Conservation (phyloP, 1,284 basidiomycete genomes). For the Abortiporus biennis region DNA sequence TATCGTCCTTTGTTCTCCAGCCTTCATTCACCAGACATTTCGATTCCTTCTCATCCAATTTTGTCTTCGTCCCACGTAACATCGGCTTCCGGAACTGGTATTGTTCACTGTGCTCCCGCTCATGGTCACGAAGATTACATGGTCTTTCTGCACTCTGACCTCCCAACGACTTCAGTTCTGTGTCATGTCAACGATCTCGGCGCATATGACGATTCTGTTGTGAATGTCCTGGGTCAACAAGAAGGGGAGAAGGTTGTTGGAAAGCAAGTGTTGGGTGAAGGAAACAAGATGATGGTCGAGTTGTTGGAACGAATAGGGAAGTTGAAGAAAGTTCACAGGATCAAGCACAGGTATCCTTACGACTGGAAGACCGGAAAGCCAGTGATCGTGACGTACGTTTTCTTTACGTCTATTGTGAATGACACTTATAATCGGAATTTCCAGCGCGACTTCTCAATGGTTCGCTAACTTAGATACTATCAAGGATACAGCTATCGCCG, state of each 20-base stretch:
- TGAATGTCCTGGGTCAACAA: slow-evolving; percentile 44
- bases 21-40: slow-evolving; percentile 10
- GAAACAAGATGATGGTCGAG: slow-evolving; percentile 61
- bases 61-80: slow-evolving; percentile 73
- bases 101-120: slow-evolving; percentile 94
- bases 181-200: slow-evolving; percentile 88
- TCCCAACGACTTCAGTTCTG: slow-evolving; percentile 35
- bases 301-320: slow-evolving; percentile 56
- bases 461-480: slow-evolving; percentile 89
- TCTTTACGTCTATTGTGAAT: not conserved
- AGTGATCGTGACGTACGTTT: slow-evolving; percentile 77
- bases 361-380: slow-evolving; percentile 97
- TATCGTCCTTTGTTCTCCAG: slow-evolving; percentile 69
- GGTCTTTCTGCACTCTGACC: slow-evolving; percentile 50
- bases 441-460: slow-evolving; percentile 96
- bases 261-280: slow-evolving; percentile 68
- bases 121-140: slow-evolving; percentile 94
- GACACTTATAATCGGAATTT: not conserved
- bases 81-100: slow-evolving; percentile 85
- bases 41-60: slow-evolving; percentile 28
- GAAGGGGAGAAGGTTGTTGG: slow-evolving; percentile 51
- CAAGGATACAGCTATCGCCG: slow-evolving; percentile 70
- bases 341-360: slow-evolving; percentile 91
- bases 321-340: slow-evolving; percentile 64
- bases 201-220: slow-evolving; percentile 55